Evolutionary conservation across 768 basidiomycete species (phyloP).

Genomic region (Xerocomellus amylosporus): DNA sequence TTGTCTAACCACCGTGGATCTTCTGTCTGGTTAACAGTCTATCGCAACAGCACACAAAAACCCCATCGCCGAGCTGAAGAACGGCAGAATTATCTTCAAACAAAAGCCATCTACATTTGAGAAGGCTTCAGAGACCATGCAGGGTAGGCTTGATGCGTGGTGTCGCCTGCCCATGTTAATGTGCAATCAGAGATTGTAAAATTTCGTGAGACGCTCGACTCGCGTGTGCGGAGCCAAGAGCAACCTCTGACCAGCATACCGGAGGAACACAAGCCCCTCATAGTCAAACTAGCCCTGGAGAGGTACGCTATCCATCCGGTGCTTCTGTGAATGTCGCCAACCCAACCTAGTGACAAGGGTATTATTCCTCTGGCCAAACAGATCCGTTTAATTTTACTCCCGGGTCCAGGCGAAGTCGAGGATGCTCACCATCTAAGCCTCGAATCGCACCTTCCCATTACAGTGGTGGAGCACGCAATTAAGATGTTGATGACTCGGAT

Average conservation of each 20-base stretch:
- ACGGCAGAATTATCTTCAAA: slow-evolving; percentile 71
- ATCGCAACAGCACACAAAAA: slow-evolving; percentile 39
- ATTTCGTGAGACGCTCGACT: slow-evolving; percentile 70
- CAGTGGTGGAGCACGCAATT: slow-evolving; percentile 61
- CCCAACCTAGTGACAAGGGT: slow-evolving; percentile 64
- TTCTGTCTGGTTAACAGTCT: background rate
- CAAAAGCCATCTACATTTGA: slow-evolving; percentile 75
- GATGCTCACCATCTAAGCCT: slow-evolving; percentile 34
- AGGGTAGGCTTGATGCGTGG: slow-evolving; percentile 47
- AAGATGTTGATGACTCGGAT: slow-evolving; percentile 59
- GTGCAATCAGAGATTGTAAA: slow-evolving; percentile 61
- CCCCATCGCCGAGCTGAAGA: slow-evolving; percentile 62
- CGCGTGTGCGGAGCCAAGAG: slow-evolving; percentile 44
- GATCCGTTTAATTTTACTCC: slow-evolving; percentile 66
- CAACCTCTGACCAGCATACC: slow-evolving; percentile 59
- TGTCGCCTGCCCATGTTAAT: background rate
- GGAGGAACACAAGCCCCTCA: slow-evolving; percentile 65
- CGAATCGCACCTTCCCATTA: slow-evolving; percentile 41
- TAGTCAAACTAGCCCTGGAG: slow-evolving; percentile 83
- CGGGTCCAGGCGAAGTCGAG: slow-evolving; percentile 56
- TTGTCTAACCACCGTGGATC: background rate
- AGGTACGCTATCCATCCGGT: slow-evolving; percentile 48
- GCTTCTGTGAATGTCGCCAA: slow-evolving; percentile 5
- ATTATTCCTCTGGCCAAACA: slow-evolving; percentile 60
- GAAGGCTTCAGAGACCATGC: slow-evolving; percentile 78